Conservation (phyloP, 2,329 filamentous ascomycete species). For the Didymella arachidicola region DNA sequence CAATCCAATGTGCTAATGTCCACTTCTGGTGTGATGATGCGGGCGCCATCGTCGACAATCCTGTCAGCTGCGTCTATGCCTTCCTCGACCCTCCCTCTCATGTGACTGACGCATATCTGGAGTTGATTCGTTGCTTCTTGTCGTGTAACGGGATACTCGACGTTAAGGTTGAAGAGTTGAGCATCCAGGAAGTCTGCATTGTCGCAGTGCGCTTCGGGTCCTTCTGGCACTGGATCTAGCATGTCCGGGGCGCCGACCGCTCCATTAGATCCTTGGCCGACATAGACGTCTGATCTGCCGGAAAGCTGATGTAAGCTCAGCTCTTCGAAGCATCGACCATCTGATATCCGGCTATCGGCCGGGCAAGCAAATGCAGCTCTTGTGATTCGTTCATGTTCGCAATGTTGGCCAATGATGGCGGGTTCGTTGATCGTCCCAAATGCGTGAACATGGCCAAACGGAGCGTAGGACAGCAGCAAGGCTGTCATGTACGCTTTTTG, state of each 20-base stretch:
- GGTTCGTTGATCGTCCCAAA: slow-evolving; percentile 39
- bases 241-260: slow-evolving; percentile 38
- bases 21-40: slow-evolving; percentile 28
- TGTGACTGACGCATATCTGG: slow-evolving; percentile 31
- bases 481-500: slow-evolving; percentile 13
- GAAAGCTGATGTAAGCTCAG: slow-evolving; percentile 32
- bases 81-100: slow-evolving; percentile 27
- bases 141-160: slow-evolving; percentile 31
- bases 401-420: slow-evolving; percentile 32
- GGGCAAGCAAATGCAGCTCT: slow-evolving; percentile 32
- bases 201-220: slow-evolving; percentile 38
- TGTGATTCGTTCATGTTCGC: slow-evolving; percentile 38
- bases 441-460: neutral
- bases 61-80: slow-evolving; percentile 33
- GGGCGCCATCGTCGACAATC: slow-evolving; percentile 28
- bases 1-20: slow-evolving; percentile 30
- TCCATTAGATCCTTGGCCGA: slow-evolving; percentile 34
- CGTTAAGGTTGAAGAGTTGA: slow-evolving; percentile 19
- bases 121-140: slow-evolving; percentile 31
- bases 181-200: slow-evolving; percentile 38
- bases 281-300: slow-evolving; percentile 30
- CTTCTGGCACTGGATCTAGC: slow-evolving; percentile 34
- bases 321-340: slow-evolving; percentile 35
- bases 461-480: slow-evolving; percentile 8
- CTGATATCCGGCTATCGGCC: slow-evolving; percentile 21